A percentile compares a stretch with the other conserved stretches of the same genome.
Evolutionary conservation across 2,329 filamentous ascomycete genomes (phyloP).

Genomic region (Xylariaceae sp.): DNA sequence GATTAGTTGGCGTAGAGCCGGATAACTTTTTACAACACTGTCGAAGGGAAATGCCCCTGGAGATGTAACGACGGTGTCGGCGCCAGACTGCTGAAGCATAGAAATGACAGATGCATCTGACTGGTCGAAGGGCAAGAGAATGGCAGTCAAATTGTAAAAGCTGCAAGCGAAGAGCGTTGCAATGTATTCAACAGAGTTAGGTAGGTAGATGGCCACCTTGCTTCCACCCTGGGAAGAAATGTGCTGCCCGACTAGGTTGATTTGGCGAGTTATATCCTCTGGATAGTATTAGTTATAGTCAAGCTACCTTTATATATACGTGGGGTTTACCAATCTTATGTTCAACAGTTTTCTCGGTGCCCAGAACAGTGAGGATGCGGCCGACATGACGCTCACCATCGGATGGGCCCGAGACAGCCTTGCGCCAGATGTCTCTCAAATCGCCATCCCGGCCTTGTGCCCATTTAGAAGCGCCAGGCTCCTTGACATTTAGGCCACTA

Average conservation of each 20-base stretch:
- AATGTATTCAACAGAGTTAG: constrained; percentile 88
- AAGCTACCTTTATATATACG: constrained; percentile 3
- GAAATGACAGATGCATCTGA: constrained; percentile 63
- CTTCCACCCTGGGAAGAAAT: constrained; percentile 66
- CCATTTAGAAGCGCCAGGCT: constrained; percentile 76
- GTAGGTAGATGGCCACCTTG: constrained; percentile 82
- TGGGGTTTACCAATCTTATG: constrained; percentile 56
- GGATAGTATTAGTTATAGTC: constrained; percentile 25
- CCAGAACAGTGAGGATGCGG: constrained; percentile 73
- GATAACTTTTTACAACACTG: constrained; percentile 62
- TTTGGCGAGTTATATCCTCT: constrained; percentile 75
- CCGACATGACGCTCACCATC: constrained; percentile 65
- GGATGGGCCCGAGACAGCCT: constrained; percentile 59
- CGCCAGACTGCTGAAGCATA: constrained; percentile 68
- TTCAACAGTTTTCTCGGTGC: constrained; percentile 68
- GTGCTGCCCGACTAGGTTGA: constrained; percentile 79
- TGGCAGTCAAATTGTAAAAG: constrained; percentile 82
- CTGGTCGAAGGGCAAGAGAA: constrained; percentile 80
- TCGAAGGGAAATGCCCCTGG: constrained; percentile 85
- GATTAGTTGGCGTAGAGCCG: constrained; percentile 70
- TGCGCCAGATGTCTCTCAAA: constrained; percentile 84
- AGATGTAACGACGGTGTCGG: constrained; percentile 77
- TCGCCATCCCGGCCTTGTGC: constrained; percentile 80
- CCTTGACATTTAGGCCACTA: constrained; percentile 75
- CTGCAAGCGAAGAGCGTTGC: constrained; percentile 79